Evolutionary conservation across 2,329 filamentous ascomycete genomes (phyloP).

Genomic region (Trichophyton benhamiae): DNA sequence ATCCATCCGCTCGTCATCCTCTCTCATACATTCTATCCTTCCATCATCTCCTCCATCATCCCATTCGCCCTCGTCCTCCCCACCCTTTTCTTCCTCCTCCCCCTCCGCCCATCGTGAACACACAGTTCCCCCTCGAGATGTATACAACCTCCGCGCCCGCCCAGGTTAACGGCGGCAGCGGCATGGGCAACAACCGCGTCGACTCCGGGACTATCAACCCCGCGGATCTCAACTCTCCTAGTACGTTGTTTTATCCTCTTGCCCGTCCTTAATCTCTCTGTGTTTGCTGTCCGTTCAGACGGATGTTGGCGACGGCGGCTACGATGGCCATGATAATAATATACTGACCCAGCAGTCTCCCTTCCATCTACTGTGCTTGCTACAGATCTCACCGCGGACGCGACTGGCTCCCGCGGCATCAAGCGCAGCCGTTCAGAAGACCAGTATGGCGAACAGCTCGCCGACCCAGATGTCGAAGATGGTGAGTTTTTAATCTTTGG

Average conservation of each 20-base stretch:
- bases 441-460: slow-evolving; percentile 45
- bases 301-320: neutral
- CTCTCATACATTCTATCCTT: neutral
- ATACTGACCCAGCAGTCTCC: neutral
- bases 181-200: slow-evolving; percentile 40
- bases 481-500: slow-evolving; percentile 45
- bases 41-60: slow-evolving; percentile 2
- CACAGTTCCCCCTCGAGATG: slow-evolving; percentile 23
- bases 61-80: slow-evolving; percentile 2
- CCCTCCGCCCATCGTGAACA: slow-evolving; percentile 3
- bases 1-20: neutral
- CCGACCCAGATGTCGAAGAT: slow-evolving; percentile 54
- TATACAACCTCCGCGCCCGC: slow-evolving; percentile 34
- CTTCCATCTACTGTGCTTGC: neutral
- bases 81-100: slow-evolving; percentile 1
- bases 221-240: slow-evolving; percentile 67
- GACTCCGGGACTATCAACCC: slow-evolving; percentile 86
- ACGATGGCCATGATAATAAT: no score
- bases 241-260: slow-evolving; percentile 37
- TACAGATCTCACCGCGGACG: slow-evolving; percentile 1
- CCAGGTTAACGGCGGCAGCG: slow-evolving; percentile 53
- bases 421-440: slow-evolving; percentile 73
- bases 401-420: slow-evolving; percentile 43
- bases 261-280: neutral
- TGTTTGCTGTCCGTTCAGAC: neutral